Evolutionary conservation across 352 stramenopile genomes (phyloP).

Genomic region (Globisporangium cederbergense): DNA sequence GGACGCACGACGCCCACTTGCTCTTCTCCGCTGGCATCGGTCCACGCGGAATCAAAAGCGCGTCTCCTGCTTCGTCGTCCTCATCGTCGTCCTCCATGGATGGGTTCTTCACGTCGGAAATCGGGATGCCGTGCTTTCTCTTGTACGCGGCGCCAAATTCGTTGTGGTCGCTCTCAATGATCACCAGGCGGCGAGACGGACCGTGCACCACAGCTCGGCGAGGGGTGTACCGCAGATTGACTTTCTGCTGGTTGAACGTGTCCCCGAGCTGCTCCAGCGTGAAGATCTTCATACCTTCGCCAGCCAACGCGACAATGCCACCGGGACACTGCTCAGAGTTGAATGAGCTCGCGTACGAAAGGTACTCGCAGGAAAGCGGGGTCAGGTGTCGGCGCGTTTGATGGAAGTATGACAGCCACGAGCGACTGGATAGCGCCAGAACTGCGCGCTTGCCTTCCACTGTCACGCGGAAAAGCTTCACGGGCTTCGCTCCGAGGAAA

Average conservation of each 20-base stretch:
- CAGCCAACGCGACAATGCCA: slow-evolving; percentile 95
- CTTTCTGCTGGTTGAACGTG: slow-evolving; percentile 96
- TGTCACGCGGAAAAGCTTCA: slow-evolving; percentile 93
- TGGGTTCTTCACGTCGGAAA: slow-evolving; percentile 49
- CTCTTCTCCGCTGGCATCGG: slow-evolving; percentile 53
- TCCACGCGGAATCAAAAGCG: slow-evolving; percentile 60
- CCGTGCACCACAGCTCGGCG: slow-evolving; percentile 93
- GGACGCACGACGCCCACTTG: slow-evolving; percentile 97
- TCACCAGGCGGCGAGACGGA: slow-evolving; percentile 82
- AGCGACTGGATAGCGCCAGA: slow-evolving; percentile 92
- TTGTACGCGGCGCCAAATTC: slow-evolving; percentile 93
- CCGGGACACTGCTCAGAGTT: slow-evolving; percentile 94
- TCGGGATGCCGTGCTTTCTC: slow-evolving; percentile 56
- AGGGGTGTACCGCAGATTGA: slow-evolving; percentile 97
- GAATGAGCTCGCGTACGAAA: slow-evolving; percentile 96
- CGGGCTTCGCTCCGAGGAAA: slow-evolving; percentile 93
- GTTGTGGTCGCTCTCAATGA: slow-evolving; percentile 99
- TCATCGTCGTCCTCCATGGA: slow-evolving; percentile 60
- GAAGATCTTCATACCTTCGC: slow-evolving; percentile 97
- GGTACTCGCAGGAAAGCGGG: slow-evolving; percentile 93
- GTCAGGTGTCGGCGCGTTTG: slow-evolving; percentile 90
- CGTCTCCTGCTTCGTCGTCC: slow-evolving; percentile 81
- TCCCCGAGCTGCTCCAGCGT: slow-evolving; percentile 94
- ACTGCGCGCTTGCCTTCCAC: slow-evolving; percentile 90
- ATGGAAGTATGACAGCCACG: slow-evolving; percentile 96